Evolutionary conservation across 495 filamentous ascomycete genomes (phyloP).

Genomic region (Aspergillus nanangensis): DNA sequence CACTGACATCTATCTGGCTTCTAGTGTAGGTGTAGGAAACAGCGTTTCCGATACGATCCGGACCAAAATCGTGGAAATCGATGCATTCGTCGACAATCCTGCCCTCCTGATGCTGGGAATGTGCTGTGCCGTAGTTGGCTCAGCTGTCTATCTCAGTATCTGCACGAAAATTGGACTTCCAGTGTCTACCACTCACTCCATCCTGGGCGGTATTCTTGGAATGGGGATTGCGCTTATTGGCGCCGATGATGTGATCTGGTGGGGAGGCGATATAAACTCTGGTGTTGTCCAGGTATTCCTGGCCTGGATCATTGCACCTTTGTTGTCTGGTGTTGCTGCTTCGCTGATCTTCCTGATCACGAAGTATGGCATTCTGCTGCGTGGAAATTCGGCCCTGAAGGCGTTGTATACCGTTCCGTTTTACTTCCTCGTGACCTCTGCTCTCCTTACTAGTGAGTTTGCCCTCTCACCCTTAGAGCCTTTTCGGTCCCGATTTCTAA

Average conservation of each 20-base stretch:
- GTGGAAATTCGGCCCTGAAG: slow-evolving; percentile 4
- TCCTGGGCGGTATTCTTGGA: slow-evolving; percentile 15
- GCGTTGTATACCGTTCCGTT: slow-evolving; percentile 12
- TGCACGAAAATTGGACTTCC: slow-evolving; percentile 15
- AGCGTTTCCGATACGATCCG: slow-evolving; percentile 15
- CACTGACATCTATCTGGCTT: neutral
- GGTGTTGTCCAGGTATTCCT: slow-evolving; percentile 19
- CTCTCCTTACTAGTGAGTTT: slow-evolving; percentile 12
- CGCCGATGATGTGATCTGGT: slow-evolving; percentile 10
- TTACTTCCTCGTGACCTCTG: slow-evolving; percentile 14
- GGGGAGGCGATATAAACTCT: slow-evolving; percentile 17
- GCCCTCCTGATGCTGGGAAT: slow-evolving; percentile 17
- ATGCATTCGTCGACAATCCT: slow-evolving; percentile 7
- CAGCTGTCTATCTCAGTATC: slow-evolving; percentile 11
- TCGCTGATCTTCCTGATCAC: slow-evolving; percentile 16
- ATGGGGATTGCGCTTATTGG: slow-evolving; percentile 15
- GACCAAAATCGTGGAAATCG: slow-evolving; percentile 13
- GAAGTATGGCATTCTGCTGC: slow-evolving; percentile 11
- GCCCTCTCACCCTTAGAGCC: neutral
- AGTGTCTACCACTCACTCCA: slow-evolving; percentile 18
- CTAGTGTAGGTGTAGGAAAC: slow-evolving; percentile 14
- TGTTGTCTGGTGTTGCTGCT: slow-evolving; percentile 9
- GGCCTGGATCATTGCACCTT: slow-evolving; percentile 16
- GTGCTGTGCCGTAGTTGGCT: slow-evolving; percentile 12
- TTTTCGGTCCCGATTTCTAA: no score